phyloP scores from a whole-genome alignment of 139 green algal genomes.

The Chlorella sp. region DNA sequence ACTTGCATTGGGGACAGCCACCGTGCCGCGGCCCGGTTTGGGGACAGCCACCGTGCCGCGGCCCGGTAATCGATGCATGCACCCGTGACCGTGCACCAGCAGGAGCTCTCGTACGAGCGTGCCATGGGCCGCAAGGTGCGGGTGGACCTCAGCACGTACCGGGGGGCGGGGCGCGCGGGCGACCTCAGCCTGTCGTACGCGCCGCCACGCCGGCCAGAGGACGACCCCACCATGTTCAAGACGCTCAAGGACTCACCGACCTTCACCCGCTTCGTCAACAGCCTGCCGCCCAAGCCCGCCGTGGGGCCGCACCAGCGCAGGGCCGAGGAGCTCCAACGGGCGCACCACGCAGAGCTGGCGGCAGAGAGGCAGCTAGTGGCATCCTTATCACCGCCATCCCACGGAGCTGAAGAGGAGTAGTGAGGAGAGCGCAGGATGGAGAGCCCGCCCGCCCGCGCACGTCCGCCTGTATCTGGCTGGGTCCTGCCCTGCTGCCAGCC shows the following conservation, averaged over 20 bases:
- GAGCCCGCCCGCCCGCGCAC: no score
- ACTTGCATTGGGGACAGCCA: neutral
- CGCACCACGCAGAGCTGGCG: slow-evolving; percentile 9
- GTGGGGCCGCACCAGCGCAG: slow-evolving; percentile 30
- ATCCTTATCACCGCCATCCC: slow-evolving; percentile 7
- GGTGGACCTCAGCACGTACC: slow-evolving; percentile 24
- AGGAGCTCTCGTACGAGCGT: slow-evolving; percentile 26
- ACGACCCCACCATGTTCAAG: slow-evolving; percentile 26
- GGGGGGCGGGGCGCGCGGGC: slow-evolving; percentile 20
- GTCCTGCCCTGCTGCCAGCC: no score
- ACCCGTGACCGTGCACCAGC: neutral
- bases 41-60: neutral
- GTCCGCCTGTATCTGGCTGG: no score
- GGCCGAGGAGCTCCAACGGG: slow-evolving; percentile 5
- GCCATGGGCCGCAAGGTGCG: slow-evolving; percentile 30
- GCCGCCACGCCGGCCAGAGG: slow-evolving; percentile 20
- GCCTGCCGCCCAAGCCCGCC: slow-evolving; percentile 23
- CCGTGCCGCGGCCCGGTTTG: neutral
- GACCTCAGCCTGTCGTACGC: slow-evolving; percentile 26
- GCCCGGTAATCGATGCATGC: no score
- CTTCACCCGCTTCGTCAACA: slow-evolving; percentile 26
- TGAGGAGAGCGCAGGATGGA: no score
- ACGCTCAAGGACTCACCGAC: slow-evolving; percentile 34
- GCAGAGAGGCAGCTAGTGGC: slow-evolving; percentile 16
- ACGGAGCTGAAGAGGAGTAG: no score